These are phyloP conservation scores for Aspergillus luchuensis DNA, from an alignment of 2,329 filamentous ascomycete genomes.

Conservation along the genomic window DNA sequence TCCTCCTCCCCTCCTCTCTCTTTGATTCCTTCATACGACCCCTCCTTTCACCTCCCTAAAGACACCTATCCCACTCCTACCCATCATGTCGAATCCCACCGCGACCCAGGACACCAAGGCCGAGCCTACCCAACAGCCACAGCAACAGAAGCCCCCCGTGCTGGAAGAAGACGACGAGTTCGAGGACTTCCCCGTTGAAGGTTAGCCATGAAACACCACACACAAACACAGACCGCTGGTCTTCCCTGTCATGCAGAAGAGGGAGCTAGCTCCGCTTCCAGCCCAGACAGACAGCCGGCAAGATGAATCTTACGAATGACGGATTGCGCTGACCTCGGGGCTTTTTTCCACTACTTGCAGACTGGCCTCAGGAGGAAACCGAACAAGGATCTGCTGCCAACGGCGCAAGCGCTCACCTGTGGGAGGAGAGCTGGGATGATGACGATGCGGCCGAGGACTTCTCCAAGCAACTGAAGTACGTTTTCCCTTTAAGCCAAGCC, in stretches of 20 bases:
- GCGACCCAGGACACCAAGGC: slow-evolving; percentile 38
- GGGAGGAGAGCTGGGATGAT: slow-evolving; percentile 99
- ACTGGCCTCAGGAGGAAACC: slow-evolving; percentile 91
- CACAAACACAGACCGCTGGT: not conserved
- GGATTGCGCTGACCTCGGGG: slow-evolving; percentile 13
- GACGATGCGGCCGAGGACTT: slow-evolving; percentile 98
- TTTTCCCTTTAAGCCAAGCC: slow-evolving; percentile 22
- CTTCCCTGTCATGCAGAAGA: not conserved
- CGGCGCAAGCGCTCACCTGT: slow-evolving; percentile 76
- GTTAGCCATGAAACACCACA: slow-evolving; percentile 50
- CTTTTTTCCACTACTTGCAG: slow-evolving; percentile 48
- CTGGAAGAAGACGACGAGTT: slow-evolving; percentile 99
- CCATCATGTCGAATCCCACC: slow-evolving; percentile 51
- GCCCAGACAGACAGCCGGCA: not conserved
- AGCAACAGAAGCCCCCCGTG: slow-evolving; percentile 66
- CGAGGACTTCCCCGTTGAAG: slow-evolving; percentile 96
- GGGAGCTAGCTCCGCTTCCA: not conserved
- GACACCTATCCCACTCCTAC: slow-evolving; percentile 6
- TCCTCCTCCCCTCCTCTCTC: not conserved
- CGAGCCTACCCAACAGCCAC: slow-evolving; percentile 48
- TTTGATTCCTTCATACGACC: not conserved
- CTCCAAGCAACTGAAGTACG: slow-evolving; percentile 87
- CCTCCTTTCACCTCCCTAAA: not conserved
- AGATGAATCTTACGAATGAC: not conserved
- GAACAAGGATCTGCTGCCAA: slow-evolving; percentile 53